Evolutionary conservation across 805 yeast species (phyloP), one percentile per base, ranked within the genome.

Genomic region (Saccharomycopsis synnaedendra): DNA sequence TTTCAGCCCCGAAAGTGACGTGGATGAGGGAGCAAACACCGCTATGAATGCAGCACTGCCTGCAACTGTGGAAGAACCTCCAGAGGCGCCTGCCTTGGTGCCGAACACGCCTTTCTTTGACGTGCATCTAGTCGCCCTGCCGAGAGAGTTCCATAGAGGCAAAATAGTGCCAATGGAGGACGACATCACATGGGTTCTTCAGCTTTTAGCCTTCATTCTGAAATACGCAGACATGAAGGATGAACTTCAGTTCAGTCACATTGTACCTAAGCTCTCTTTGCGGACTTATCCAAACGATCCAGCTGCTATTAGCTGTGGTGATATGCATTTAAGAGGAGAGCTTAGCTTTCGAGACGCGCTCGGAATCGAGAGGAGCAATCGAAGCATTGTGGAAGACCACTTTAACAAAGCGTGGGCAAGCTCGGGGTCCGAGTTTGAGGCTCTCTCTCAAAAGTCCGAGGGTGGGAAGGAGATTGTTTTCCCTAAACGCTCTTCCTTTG

Each of bases 131-230:
- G 43, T 46, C 38, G 46, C 32, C 27, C 61, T 66, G 1, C 85
- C 85, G 28, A 67, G 86, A 45, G 64, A 64, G 29, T 80, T 80
- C 56, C 63, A 69, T 42, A 65, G 82, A 39, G 95, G 95, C 1
- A 78, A 80, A 28, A 72, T 89, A n/a, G 74, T 88, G 4, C 97
- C 97, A 1, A 75, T 86, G 48, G 95, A 85, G 54, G 97, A 90
- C 60, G 98, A 90, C 60, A 85, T 90, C 11, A 80, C 87, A 36
- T 88, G 96, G 96, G 83, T 95, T 3, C 68, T 90, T 46, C 97
- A 90, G 63, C 71, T 93, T 27, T 64, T 93, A 44, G 97, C 97
- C 9, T 90, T 88, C 63, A 85, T 89, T 39, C 88, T 97, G 4
- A 90, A 90, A 63, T 90, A 93, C 58, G 81, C 96, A 0, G 74